Evolutionary conservation across 2,329 filamentous ascomycete species (phyloP), one percentile per base, ranked within the genome.

Genomic region (Arachnopeziza araneosa): DNA sequence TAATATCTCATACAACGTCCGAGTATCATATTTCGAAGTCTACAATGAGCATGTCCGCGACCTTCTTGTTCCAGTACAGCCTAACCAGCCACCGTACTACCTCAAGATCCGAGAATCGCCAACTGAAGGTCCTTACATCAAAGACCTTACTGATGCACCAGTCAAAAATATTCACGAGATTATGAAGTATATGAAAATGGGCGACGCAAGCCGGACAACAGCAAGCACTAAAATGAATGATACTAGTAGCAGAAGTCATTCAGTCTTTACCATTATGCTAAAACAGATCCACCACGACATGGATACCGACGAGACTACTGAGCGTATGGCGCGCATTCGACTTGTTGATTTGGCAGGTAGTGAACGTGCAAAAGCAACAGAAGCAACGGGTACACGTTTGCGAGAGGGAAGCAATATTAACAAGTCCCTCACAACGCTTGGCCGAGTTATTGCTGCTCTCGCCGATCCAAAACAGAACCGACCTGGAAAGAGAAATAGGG

Each of bases 151-250:
- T 8, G 95, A 99, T 73, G 89, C 95, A 2, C 91, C 93, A 0
- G 95, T 96, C 50, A 88, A 90, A 72, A 93, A 85, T 75, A 90
- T 95, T 70, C 79, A 83, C 55, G 95, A 99, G 73, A 91, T 99
- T 64, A 81, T 96, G 75, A 87, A 90, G 49, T 87, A 90, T 75
- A 97, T 99, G 92, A 90, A 89, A 69, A 84, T 87, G 70, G 95
- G 95, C 60, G 95, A 99, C 74, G 79, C 83, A 65, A 96, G 90
- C 60, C 87, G 95, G 54, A 98, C 95, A 0, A 88, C 85, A 22
- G 95, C 95, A 17, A 92, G 90, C 72, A 99, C 95, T 61, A 98
- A 97, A 78, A 99, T 99, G 95, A 99, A 99, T 76, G 95, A 99
- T 75, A 98, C 93, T 2, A 96, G 91, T 57, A 96, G 91, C 64